phyloP scores from a whole-genome alignment of 768 basidiomycete species.

The Tremella yokohamensis region DNA sequence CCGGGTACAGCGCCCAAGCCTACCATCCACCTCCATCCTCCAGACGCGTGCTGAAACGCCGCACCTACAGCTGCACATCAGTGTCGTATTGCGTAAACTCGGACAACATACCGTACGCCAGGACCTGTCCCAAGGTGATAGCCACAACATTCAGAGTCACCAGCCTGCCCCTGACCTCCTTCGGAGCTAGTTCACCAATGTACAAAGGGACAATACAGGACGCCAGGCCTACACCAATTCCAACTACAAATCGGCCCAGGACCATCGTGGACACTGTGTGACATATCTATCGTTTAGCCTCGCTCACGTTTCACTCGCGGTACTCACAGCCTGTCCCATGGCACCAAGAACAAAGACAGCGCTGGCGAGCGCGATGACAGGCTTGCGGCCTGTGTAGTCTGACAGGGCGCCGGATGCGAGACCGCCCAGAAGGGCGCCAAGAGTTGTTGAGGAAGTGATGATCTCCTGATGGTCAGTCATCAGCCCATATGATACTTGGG shows the following conservation, averaged over 20 bases:
- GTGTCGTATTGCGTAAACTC: constrained; percentile 53
- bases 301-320: too few relatives aligned
- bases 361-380: constrained; percentile 66
- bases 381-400: constrained; percentile 66
- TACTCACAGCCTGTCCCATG: constrained; percentile 61
- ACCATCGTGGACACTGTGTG: constrained; percentile 72
- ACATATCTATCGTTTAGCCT: constrained; percentile 3
- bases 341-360: constrained; percentile 72
- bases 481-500: neutral
- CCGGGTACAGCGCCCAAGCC: constrained; percentile 60
- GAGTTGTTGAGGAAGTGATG: constrained; percentile 73
- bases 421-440: constrained; percentile 73
- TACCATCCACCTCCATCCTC: constrained; percentile 82
- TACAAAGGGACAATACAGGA: constrained; percentile 76
- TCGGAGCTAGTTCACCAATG: constrained; percentile 69
- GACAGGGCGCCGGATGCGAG: constrained; percentile 66
- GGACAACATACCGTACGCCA: constrained; percentile 71
- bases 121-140: constrained; percentile 70
- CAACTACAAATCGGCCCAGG: constrained; percentile 70
- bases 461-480: constrained; percentile 57
- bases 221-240: constrained; percentile 68
- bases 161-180: constrained; percentile 63
- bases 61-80: constrained; percentile 42
- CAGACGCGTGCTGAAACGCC: constrained; percentile 53
- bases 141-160: constrained; percentile 77